Percentiles rank a stretch among this genome's conserved stretches.
Evolutionary conservation across 139 green algal species (phyloP).

Genomic region (Auxenochlorella pyrenoidosa): DNA sequence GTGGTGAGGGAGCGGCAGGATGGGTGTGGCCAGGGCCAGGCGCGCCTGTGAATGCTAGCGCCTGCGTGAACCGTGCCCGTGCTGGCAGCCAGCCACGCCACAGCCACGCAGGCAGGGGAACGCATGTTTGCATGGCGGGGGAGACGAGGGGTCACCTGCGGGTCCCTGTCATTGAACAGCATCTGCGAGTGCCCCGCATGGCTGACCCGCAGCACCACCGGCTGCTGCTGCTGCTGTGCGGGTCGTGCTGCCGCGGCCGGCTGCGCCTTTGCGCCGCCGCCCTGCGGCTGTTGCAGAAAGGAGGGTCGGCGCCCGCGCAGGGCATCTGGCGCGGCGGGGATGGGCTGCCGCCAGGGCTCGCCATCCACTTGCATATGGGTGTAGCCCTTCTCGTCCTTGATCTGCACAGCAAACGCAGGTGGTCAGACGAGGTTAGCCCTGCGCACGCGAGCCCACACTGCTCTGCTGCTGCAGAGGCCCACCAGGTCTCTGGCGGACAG

Average conservation of each 20-base stretch:
- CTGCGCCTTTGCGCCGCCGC: background rate
- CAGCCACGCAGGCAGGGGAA: no score
- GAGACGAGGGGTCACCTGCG: conserved; percentile 16
- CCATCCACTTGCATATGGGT: conserved; percentile 87
- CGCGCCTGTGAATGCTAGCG: no score
- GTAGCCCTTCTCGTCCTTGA: conserved; percentile 11
- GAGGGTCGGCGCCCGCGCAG: background rate
- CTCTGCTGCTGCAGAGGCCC: no score
- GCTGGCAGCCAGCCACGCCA: no score
- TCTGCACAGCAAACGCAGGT: background rate
- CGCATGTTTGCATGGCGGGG: no score
- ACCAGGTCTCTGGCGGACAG: no score
- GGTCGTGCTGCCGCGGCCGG: no score
- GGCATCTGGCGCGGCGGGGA: conserved; percentile 50
- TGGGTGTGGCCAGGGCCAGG: no score
- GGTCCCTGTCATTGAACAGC: conserved; percentile 49
- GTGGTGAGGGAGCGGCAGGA: no score
- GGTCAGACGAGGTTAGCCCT: no score
- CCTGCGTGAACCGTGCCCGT: no score
- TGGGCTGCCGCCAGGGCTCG: conserved; percentile 85
- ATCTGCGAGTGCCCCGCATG: conserved; percentile 40
- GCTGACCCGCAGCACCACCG: conserved; percentile 34
- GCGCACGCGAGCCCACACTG: no score
- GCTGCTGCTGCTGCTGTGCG: background rate
- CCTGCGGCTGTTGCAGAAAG: background rate